Evolutionary conservation across 768 basidiomycete species (phyloP).

Genomic region (Sarcodon aspratus): DNA sequence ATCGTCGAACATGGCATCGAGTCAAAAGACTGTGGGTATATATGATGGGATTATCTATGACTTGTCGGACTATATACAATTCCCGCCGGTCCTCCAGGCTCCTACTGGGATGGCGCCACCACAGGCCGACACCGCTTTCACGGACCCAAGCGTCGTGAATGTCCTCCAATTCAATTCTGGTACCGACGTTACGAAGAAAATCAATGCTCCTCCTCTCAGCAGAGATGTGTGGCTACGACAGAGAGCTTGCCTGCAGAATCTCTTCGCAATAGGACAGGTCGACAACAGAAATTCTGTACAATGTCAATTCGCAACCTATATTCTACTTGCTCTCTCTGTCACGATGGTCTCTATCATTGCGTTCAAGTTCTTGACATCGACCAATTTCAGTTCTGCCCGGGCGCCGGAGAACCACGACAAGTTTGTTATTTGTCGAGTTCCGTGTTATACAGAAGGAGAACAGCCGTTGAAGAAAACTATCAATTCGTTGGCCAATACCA

Average conservation of each 20-base stretch:
- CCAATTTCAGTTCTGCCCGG: constrained; percentile 73
- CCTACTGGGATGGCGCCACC: constrained; percentile 35
- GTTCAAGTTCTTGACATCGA: constrained; percentile 90
- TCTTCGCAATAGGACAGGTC: constrained; percentile 85
- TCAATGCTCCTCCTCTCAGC: constrained; percentile 56
- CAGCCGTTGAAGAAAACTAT: constrained; percentile 77
- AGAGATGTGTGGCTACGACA: constrained; percentile 52
- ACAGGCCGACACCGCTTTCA: constrained; percentile 46
- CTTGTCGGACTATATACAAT: constrained; percentile 66
- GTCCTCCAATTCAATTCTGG: constrained; percentile 73
- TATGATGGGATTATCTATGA: constrained; percentile 85
- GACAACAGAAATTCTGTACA: constrained; percentile 89
- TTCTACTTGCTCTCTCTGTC: constrained; percentile 79
- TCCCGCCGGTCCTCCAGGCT: constrained; percentile 43
- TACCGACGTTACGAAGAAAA: constrained; percentile 65
- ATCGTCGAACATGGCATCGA: constrained; percentile 56
- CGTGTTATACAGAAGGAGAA: constrained; percentile 97
- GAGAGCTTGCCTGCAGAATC: constrained; percentile 82
- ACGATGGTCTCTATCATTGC: constrained; percentile 93
- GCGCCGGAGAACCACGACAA: constrained; percentile 95
- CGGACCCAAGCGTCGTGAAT: constrained; percentile 55
- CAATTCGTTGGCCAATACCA: constrained; percentile 86
- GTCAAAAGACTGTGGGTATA: constrained; percentile 64
- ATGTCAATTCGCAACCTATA: constrained; percentile 85
- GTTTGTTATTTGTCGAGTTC: constrained; percentile 95